Evolutionary conservation across 179 eudicot genomes (phyloP).

Genomic region (Heliamphora pulchella): DNA sequence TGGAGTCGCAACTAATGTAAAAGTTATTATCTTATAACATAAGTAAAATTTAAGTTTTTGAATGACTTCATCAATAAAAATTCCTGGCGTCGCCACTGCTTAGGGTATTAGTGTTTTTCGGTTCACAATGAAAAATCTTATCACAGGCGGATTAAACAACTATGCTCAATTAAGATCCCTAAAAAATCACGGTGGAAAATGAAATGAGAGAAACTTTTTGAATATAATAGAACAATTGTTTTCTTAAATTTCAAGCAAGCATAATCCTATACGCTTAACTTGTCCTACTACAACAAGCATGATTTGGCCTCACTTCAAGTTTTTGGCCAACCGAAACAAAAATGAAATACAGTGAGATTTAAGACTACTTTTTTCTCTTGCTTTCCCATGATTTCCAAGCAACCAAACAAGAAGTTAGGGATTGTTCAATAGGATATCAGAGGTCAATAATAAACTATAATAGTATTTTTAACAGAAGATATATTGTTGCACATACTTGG

Average conservation of each 20-base stretch:
- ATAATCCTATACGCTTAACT: not conserved
- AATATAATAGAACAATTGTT: not conserved
- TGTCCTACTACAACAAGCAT: not conserved
- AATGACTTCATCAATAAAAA: no score
- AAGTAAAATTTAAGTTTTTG: no score
- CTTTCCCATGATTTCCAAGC: not conserved
- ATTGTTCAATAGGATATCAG: not conserved
- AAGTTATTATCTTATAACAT: no score
- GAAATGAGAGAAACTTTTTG: not conserved
- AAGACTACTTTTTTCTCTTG: not conserved
- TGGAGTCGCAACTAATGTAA: no score
- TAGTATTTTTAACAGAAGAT: no score
- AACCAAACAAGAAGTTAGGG: not conserved
- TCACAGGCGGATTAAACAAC: not conserved
- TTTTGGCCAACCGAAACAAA: not conserved
- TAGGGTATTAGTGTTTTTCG: no score
- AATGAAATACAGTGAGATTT: no score
- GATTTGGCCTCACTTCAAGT: not conserved
- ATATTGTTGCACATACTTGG: constrained; percentile 4
- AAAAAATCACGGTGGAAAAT: not conserved
- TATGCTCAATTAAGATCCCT: not conserved
- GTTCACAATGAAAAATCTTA: no score
- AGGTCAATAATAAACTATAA: no score
- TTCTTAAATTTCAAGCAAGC: not conserved
- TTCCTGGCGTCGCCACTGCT: no score